Base-by-base conservation (phyloP, 371 early-diverging fungal genomes). In the Rhizopus arrhizus region DNA sequence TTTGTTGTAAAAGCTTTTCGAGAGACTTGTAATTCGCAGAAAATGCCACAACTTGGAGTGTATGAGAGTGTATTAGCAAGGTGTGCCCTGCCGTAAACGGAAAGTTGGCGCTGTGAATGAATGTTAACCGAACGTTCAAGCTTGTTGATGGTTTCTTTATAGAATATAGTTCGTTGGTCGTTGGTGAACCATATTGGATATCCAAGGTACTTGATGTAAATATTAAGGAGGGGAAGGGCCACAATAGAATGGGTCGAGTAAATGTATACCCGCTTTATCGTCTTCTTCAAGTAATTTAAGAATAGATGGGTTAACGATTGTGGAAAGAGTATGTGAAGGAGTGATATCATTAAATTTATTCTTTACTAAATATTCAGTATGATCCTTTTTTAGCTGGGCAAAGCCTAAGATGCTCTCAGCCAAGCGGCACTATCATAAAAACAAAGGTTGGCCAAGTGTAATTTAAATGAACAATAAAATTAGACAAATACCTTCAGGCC, bases 401-500 rank as follows among this genome's bases (percentile, higher is more conserved):
- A 62, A n/a, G 15, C 12, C 15, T 36, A 28, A 42, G 31, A 56
- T 51, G 46, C 56, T 56, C 45, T 56, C 62, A 41, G 29, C 42
- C 45, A 62, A 51, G 51, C 41, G 51, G 36, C 49, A 43, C 56
- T 62, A 48, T 32, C 61, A 48, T 61, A 61, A 61, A 61, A 53
- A 60, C 60, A 60, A 60, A 52, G 35, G 53, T 53, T 60, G 35
- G 46, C 3, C 60, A 60, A 38, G 41, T 54, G 42, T 48, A 61
- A 48, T 54, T 61, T 49, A 61, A 61, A 61, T 61, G 41, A 41
- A 40, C 49, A 38, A 41, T 47, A 61, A 54, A 61, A 54, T 54
- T 54, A 41, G 49, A 61, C 49, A 61, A 61, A 48, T 56, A 62
- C 62, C 62, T 56, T 63, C 54, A 58, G 53, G 47, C 48, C 29